Evolutionary conservation across 306 rosid species (phyloP), one percentile per base, ranked within the genome.

Genomic region (Vicia faba): DNA sequence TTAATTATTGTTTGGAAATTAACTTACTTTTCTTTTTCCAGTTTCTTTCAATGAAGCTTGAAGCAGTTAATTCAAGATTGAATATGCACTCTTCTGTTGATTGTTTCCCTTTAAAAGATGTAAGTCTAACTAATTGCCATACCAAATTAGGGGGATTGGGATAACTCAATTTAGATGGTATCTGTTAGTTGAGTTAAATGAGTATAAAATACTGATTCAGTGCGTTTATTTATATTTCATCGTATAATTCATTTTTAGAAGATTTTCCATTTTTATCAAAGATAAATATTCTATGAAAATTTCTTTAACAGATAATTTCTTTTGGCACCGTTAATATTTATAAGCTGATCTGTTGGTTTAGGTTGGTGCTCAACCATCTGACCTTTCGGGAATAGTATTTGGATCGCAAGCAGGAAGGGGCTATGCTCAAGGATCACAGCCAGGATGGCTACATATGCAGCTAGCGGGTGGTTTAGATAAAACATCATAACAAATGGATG

Each of bases 31-130:
- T 48, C 10, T 23, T 53, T 66, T 64, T 49, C 23, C 74, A 93
- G 98, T 93, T 93, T 71, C 88, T 93, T 45, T 93, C 96, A 0
- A 86, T 93, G 96, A 93, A 89, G 86, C 96, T 89, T 43, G 98
- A 93, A 76, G 75, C 93, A 43, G 87, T 93, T 65, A 89, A 83
- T 83, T 78, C 97, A n/a, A 86, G 91, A 79, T 71, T 82, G 81
- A 80, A 77, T 69, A 63, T 79, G 58, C 72, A 43, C 53, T 81
- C 88, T 3, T 2, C 65, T 54, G 69, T 77, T 8, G 96, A 93
- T 26, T 79, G 81, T 53, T 83, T 84, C 79, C 79, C 90, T 29
- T 64, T 88, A 56, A 93, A 93, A 77, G 89, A 88, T 66, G 98
- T 88, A 79, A 87, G 96, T 78, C 20, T 36, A 15, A 44, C 16